Evolutionary conservation across 768 basidiomycete species (phyloP).

Genomic region (Paxillus involutus): DNA sequence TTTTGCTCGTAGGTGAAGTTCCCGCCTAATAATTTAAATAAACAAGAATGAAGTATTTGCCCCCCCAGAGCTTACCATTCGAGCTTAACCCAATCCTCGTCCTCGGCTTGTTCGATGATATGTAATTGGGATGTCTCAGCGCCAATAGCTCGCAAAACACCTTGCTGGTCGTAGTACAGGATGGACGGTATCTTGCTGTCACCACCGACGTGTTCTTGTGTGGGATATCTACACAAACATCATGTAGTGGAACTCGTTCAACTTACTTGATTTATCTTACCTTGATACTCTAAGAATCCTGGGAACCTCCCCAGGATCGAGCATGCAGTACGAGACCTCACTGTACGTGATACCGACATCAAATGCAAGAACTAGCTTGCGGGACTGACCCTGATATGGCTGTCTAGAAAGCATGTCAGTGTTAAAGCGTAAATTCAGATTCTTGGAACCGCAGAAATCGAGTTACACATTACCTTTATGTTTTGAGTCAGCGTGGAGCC

Average conservation of each 20-base stretch:
- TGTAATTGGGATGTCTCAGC: slow-evolving; percentile 40
- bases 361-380: slow-evolving; percentile 44
- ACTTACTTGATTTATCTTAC: slow-evolving; percentile 11
- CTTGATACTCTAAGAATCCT: slow-evolving; percentile 26
- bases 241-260: not conserved
- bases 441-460: not conserved
- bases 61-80: no score
- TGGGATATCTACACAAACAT: slow-evolving; percentile 39
- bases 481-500: not conserved
- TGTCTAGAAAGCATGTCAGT: slow-evolving; percentile 24
- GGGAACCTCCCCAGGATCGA: slow-evolving; percentile 35
- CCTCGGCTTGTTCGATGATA: slow-evolving; percentile 38
- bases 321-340: slow-evolving; percentile 37
- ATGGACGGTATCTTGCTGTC: slow-evolving; percentile 51
- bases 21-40: not conserved
- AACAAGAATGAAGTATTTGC: not conserved
- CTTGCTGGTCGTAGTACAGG: slow-evolving; percentile 44
- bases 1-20: no score
- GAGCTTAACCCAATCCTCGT: slow-evolving; percentile 35
- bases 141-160: slow-evolving; percentile 40
- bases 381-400: slow-evolving; percentile 35
- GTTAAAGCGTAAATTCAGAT: not conserved
- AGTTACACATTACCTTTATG: not conserved
- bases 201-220: slow-evolving; percentile 43
- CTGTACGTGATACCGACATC: slow-evolving; percentile 46